Evolutionary conservation across 768 basidiomycete genomes (phyloP), one percentile per base, ranked within the genome.

Genomic region (Ephemerocybe angulata): DNA sequence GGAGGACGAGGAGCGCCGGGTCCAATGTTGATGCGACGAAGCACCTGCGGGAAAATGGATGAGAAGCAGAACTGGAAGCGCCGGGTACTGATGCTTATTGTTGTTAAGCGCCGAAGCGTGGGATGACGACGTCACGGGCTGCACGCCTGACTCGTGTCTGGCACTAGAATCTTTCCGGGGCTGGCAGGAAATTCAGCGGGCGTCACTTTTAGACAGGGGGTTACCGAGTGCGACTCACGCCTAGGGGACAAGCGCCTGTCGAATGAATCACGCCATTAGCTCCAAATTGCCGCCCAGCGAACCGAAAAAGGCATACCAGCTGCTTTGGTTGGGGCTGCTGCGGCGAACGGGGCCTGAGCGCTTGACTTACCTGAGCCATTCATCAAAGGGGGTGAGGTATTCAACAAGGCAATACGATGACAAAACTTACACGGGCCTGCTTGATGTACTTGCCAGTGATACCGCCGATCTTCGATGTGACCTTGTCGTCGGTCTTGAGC

Each of bases 81-180:
- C 27, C 30, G 30, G 19, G 48, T 24, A 31, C 30, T 29, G 11
- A 50, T 29, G 19, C 48, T 21, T 3, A 50, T 31, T 50, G 48
- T 50, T 11, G 48, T 33, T 31, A 50, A 50, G 48, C 48, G 48
- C 48, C 48, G 48, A 35, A 35, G 13, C 48, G 31, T 50, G 48
- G 8, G 48, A 50, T 29, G 48, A 33, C 4, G 48, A 3, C 47
- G n/a, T 31, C 47, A 49, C 3, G 29, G 12, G 15, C 22, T 15
- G 7, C 19, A 11, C 30, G 8, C 17, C 35, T 31, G 48, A 22
- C 31, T 27, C 31, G 13, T 30, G 31, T 21, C 21, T 15, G 2
- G 21, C 24, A 22, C 29, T 22, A 8, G 48, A 21, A 7, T 50
- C 30, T n/a, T n/a, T 35, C n/a, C n/a, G n/a, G 3, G 48, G 48